Base-by-base conservation (phyloP, 2,329 filamentous ascomycete species). In the Gnomoniopsis smithogilvyi region DNA sequence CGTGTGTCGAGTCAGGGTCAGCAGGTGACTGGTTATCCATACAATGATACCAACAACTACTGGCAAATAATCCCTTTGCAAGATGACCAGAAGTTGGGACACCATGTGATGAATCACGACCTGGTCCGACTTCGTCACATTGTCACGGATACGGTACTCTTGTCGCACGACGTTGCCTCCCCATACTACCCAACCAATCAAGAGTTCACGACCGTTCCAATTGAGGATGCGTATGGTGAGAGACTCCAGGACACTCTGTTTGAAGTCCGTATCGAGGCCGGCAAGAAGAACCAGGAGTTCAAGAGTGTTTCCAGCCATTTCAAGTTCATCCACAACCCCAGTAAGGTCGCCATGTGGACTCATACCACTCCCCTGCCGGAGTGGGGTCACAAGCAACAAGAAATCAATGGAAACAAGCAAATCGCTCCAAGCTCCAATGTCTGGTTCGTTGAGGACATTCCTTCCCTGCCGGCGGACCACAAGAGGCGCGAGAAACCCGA, bases 321-420 rank as follows among this genome's bases (percentile, higher is more conserved):
- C 84, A 98, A 97, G 78, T 83, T 99, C 61, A 85, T 99, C 67
- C 95, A 99, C 75, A 86, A 90, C 69, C 92, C 94, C 8, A 96
- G 92, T 73, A 96, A 96, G 74, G 95, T 99, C 53, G 94, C 95
- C 65, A 96, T 99, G 94, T 99, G 95, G 95, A 99, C 95, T 30
- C 94, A 98, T 74, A 90, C 90, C 38, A 95, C 87, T 61, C 91
- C 95, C 52, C 85, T 99, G n/a, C 95, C 95, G 4, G 95, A 99
- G 3, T 99, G 95, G 95, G 95, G 84, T 26, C 94, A 90, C 79
- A 95, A 96, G 74, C 95, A 99, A 75, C 94, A 96, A 69, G 95
- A 99, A 73, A 97, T 99, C 80, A 99, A 99, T 74, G 95, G 95
- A 61, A 99, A 99, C 82, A 99, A 99, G 84, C 96, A 96, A 72